Percentiles rank a stretch among this genome's conserved stretches.
Evolutionary conservation across 768 basidiomycete species (phyloP).

Genomic region (Stropharia rugosoannulata): DNA sequence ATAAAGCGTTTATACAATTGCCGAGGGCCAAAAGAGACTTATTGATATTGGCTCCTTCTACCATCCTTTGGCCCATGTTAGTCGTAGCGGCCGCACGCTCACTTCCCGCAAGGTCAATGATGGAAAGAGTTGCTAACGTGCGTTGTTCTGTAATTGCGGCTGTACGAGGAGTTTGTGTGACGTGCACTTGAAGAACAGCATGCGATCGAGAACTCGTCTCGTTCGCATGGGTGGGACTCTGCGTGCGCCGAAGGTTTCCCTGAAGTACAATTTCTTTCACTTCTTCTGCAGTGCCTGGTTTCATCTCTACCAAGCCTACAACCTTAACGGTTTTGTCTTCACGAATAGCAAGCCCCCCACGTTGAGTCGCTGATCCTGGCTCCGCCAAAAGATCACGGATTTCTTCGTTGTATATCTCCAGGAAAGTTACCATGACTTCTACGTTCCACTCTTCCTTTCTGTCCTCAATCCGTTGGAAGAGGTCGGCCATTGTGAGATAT

Average conservation of each 20-base stretch:
- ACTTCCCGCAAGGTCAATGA: constrained; percentile 97
- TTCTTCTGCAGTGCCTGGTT: constrained; percentile 82
- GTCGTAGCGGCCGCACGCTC: constrained; percentile 95
- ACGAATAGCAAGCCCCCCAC: constrained; percentile 89
- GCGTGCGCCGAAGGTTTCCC: constrained; percentile 87
- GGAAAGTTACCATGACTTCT: constrained; percentile 90
- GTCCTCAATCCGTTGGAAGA: constrained; percentile 92
- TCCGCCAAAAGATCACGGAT: constrained; percentile 94
- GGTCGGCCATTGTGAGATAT: constrained; percentile 95
- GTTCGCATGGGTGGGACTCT: constrained; percentile 95
- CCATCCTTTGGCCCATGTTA: constrained; percentile 98
- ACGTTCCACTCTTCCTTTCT: constrained; percentile 81
- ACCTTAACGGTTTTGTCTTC: constrained; percentile 95
- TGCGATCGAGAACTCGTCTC: constrained; percentile 97
- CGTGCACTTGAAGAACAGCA: constrained; percentile 94
- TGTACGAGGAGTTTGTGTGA: constrained; percentile 84
- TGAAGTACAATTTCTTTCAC: constrained; percentile 91
- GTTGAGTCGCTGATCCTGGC: constrained; percentile 54
- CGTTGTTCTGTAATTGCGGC: constrained; percentile 80
- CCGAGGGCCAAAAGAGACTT: constrained; percentile 96
- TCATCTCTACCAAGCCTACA: constrained; percentile 77
- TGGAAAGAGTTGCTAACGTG: constrained; percentile 89
- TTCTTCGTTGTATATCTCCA: constrained; percentile 99
- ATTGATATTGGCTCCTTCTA: constrained; percentile 99
- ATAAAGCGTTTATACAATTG: constrained; percentile 98